Evolutionary conservation across 805 yeast genomes (phyloP), one percentile per base, ranked within the genome.

Genomic region (Starmerella vitae): DNA sequence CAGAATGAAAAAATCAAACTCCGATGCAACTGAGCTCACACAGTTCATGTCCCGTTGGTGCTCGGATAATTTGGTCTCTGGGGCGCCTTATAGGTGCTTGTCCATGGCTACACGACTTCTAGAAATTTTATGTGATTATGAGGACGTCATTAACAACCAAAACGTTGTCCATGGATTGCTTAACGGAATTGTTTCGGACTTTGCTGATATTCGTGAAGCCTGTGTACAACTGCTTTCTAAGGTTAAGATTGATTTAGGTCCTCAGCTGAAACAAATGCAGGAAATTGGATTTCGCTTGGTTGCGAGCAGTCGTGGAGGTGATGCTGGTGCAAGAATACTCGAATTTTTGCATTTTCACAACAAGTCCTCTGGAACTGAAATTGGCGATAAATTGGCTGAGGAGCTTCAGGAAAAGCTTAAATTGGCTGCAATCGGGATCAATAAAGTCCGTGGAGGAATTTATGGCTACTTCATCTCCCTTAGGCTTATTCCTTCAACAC

Each of bases 401-500:
- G 30, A 19, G 13, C 18, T 40, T 5, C 59, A 62, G 3, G 20
- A 47, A 6, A 56, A 63, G 8, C 47, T 67, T 2, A 43, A 50
- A 1, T 46, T 52, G 9, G 70, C 72, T 0, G 48, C 55, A 25
- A 28, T 22, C 0, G 59, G 68, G 44, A 53, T 66, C 22, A 51
- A 64, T 0, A 44, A 50, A 2, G 75, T 77, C 13, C 58, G 65
- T 24, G 58, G 61, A 30, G 73, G 77, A 34, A 60, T 79, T 7
- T 86, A 82, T 52, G 95, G 95, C 0, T 67, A 71, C 43, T 76
- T 75, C 52, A 69, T 75, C 13, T 70, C 84, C 0, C 19, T 42
- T 3, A 25, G 43, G 6, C 8, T 35, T 8, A 22, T 37, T 4
- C 37, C 29, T n/a, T 30, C 32, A 14, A 20, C 10, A 3, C 15